phyloP scores from a whole-genome alignment of 2,329 filamentous ascomycete species.

The Fusarium sublunatum region DNA sequence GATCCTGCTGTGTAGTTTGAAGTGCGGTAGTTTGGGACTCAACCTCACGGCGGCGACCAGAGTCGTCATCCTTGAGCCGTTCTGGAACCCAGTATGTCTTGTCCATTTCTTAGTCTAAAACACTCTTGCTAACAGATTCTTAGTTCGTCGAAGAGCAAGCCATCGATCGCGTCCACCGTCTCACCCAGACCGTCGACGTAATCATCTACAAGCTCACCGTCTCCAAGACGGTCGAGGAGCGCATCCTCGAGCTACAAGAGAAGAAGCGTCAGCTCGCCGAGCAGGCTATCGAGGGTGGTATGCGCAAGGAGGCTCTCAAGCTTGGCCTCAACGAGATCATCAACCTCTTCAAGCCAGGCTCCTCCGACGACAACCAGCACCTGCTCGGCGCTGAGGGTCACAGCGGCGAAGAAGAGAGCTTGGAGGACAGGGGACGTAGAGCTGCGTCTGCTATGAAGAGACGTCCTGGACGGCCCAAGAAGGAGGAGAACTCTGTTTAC shows the following conservation, averaged over 20 bases:
- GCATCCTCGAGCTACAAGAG: conserved; percentile 93
- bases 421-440: conserved; percentile 36
- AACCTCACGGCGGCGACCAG: conserved; percentile 94
- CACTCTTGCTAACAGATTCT: conserved; percentile 18
- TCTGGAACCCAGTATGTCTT: conserved; percentile 89
- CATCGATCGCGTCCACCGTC: conserved; percentile 97
- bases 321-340: conserved; percentile 94
- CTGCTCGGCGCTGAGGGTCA: conserved; percentile 39
- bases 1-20: conserved; percentile 90
- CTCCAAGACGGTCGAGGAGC: conserved; percentile 86
- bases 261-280: conserved; percentile 93
- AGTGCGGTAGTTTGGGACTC: conserved; percentile 91
- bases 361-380: conserved; percentile 32
- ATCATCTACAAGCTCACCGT: conserved; percentile 95
- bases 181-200: conserved; percentile 95
- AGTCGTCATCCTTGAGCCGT: conserved; percentile 95
- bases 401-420: conserved; percentile 15
- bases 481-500: conserved; percentile 38
- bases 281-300: conserved; percentile 85
- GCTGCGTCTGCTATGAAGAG: conserved; percentile 44
- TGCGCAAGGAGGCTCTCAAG: conserved; percentile 80
- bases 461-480: conserved; percentile 40
- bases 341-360: conserved; percentile 82
- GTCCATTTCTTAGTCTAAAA: background rate
- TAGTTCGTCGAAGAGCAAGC: conserved; percentile 98